Base-by-base conservation (phyloP, 208 protist species). In the Histomonas meleagridis region DNA sequence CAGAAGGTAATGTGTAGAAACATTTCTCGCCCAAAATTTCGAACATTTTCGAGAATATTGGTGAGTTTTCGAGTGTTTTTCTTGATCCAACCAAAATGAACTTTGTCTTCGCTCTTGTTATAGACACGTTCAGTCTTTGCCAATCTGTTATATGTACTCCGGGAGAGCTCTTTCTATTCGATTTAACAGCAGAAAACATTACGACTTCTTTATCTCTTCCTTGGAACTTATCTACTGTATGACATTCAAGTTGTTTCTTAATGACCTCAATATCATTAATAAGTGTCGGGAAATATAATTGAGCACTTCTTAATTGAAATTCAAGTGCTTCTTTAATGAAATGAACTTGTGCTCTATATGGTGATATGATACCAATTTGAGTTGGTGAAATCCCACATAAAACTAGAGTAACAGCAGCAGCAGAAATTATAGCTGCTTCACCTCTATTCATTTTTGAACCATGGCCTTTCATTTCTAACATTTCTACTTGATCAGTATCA, bases 21-120 rank as follows among this genome's bases (percentile, higher is more conserved):
- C 21, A 43, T 10, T 91, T 46, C 21, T 65, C 35, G 9, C 9
- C 46, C 0, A 62, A 4, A 18, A 91, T 40, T 62, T 65, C 14
- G 26, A 91, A 65, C 79, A 91, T 46, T 9, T 91, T 51, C 5
- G 7, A 0, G 26, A 94, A 78, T 43, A 93, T 43, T 49, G 92
- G 49, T 18, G 92, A 91, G 28, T 92, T 72, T 28, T 0, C 0
- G 35, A 94, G 49, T 46, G 92, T 94, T 28, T 12, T 23, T 32
- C 3, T 49, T 3, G 93, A 94, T 32, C 94, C 94, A 76, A 96
- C 90, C 65, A 98, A 62, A 10, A 98, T 93, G 23, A 98, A 91
- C 92, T 98, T 98, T n/a, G 91, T 90, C 93, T 96, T 96, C 43
- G 97, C 96, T 32, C 97, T 93, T 21, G 96, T 97, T 40, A 97